Evolutionary conservation across 306 rosid genomes (phyloP).

Genomic region (Dalbergia cultrata): DNA sequence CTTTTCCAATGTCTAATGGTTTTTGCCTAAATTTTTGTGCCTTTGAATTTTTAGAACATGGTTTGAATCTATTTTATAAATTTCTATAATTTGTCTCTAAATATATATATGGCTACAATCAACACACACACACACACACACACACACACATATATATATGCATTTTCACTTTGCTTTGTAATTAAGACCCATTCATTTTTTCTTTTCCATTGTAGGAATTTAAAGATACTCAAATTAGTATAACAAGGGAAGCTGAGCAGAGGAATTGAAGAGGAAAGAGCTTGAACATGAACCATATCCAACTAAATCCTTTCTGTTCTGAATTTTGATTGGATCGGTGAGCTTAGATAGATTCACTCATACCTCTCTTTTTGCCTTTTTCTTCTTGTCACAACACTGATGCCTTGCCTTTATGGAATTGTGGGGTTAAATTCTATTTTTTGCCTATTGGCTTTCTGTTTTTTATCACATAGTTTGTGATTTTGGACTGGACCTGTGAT

Average conservation of each 20-base stretch:
- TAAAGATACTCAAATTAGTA: too few species aligned
- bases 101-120: too few species aligned
- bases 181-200: too few species aligned
- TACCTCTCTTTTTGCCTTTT: constrained; percentile 30
- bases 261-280: constrained; percentile 47
- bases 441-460: constrained; percentile 44
- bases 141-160: too few species aligned
- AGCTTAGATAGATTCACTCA: constrained; percentile 54
- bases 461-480: constrained; percentile 52
- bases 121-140: too few species aligned
- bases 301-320: constrained; percentile 47
- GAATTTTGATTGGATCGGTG: constrained; percentile 57
- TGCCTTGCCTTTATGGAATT: constrained; percentile 42
- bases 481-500: constrained; percentile 45
- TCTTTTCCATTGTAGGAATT: too few species aligned
- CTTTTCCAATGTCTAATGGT: too few species aligned
- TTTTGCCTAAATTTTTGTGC: too few species aligned
- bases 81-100: too few species aligned
- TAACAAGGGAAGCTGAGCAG: constrained; percentile 36
- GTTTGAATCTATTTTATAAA: too few species aligned
- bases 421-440: constrained; percentile 52
- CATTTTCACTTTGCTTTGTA: too few species aligned
- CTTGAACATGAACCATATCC: constrained; percentile 37
- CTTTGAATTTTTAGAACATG: too few species aligned
- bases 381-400: constrained; percentile 10